Conservation (phyloP, 306 rosid species). For the Astragalus glycyphyllos region DNA sequence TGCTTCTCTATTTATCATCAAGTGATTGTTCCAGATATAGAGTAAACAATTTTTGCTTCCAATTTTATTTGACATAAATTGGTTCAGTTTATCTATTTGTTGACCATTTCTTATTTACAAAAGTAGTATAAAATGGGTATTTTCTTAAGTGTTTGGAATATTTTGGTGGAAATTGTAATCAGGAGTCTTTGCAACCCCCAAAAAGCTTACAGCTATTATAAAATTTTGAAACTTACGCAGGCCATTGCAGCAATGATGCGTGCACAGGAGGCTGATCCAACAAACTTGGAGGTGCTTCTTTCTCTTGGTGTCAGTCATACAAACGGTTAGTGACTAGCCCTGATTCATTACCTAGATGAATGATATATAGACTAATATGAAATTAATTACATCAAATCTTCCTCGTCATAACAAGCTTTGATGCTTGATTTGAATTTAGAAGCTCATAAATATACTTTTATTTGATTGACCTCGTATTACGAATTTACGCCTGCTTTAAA, state of each 20-base stretch:
- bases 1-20: slow-evolving; percentile 16
- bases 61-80: slow-evolving; percentile 24
- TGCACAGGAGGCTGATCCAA: slow-evolving; percentile 93
- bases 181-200: not conserved
- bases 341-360: slow-evolving; percentile 10
- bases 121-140: slow-evolving; percentile 23
- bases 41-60: slow-evolving; percentile 16
- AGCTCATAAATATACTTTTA: slow-evolving; percentile 22
- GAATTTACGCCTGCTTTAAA: not conserved
- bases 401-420: slow-evolving; percentile 27
- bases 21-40: slow-evolving; percentile 10
- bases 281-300: slow-evolving; percentile 98
- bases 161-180: slow-evolving; percentile 18
- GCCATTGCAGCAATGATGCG: slow-evolving; percentile 99
- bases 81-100: slow-evolving; percentile 24
- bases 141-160: slow-evolving; percentile 17
- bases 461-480: slow-evolving; percentile 3
- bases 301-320: slow-evolving; percentile 99
- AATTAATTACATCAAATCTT: slow-evolving; percentile 27
- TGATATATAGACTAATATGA: not conserved
- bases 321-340: slow-evolving; percentile 73
- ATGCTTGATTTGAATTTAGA: slow-evolving; percentile 6
- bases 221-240: slow-evolving; percentile 51
- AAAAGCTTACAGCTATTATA: slow-evolving; percentile 36
- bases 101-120: slow-evolving; percentile 11